These are phyloP conservation scores for Hypericum androsaemum DNA, from an alignment of 345 rosid genomes.

Conservation along the genomic window DNA sequence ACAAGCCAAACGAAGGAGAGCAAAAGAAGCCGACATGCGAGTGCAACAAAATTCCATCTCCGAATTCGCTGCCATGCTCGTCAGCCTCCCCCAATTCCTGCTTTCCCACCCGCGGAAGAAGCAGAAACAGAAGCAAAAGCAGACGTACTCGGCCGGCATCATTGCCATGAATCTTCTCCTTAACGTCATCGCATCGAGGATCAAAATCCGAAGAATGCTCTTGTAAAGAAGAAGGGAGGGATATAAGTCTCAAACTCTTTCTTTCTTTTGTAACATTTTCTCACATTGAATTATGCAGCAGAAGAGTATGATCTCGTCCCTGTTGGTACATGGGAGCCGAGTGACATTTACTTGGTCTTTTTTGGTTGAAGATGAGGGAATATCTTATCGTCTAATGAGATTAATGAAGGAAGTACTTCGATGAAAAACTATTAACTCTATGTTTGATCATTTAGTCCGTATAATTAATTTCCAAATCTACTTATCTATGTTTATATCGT, in stretches of 20 bases:
- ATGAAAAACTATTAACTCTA: no score
- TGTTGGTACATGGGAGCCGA: no score
- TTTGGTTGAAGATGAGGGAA: no score
- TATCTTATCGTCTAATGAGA: no score
- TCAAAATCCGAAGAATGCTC: background rate
- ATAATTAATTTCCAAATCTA: no score
- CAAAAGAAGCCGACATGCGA: constrained; percentile 46
- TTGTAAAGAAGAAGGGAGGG: no score
- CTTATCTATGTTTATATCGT: no score
- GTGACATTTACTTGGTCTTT: no score
- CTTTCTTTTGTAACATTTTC: constrained; percentile 1
- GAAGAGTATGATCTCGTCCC: no score
- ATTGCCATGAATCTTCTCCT: constrained; percentile 40
- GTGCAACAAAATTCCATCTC: constrained; percentile 32
- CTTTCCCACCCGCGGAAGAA: constrained; percentile 49
- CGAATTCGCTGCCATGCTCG: constrained; percentile 44
- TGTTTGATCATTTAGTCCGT: no score
- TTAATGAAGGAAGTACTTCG: no score
- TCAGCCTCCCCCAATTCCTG: constrained; percentile 52
- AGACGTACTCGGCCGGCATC: constrained; percentile 51
- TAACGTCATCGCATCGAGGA: constrained; percentile 31
- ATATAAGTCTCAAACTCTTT: constrained; percentile 1
- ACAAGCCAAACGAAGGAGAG: constrained; percentile 48
- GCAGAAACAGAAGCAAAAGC: constrained; percentile 63
- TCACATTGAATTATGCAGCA: no score